Evolutionary conservation across 495 filamentous ascomycete genomes (phyloP).

Genomic region (Aspergillus cavernicola): DNA sequence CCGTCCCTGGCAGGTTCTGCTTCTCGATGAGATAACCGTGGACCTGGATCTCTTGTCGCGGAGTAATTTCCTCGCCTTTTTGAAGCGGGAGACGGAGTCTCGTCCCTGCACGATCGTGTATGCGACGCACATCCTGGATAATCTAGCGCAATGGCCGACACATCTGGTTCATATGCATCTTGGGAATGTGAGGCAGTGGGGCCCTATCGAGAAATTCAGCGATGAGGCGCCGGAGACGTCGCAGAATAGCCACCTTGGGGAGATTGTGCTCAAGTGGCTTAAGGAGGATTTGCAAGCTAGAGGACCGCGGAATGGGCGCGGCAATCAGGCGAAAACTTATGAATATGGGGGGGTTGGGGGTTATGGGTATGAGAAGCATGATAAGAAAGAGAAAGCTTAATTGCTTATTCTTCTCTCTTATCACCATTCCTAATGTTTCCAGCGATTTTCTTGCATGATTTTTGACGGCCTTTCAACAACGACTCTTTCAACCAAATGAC

Average conservation of each 20-base stretch:
- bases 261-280: slow-evolving; percentile 85
- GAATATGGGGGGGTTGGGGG: slow-evolving; percentile 67
- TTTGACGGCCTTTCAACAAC: slow-evolving; percentile 31
- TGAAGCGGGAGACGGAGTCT: slow-evolving; percentile 80
- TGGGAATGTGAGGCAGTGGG: slow-evolving; percentile 82
- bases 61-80: slow-evolving; percentile 78
- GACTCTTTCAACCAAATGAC: slow-evolving; percentile 28
- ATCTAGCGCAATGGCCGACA: slow-evolving; percentile 86
- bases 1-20: slow-evolving; percentile 84
- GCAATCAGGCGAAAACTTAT: slow-evolving; percentile 69
- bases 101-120: slow-evolving; percentile 90
- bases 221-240: slow-evolving; percentile 39
- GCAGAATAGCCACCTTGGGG: slow-evolving; percentile 71
- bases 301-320: slow-evolving; percentile 64
- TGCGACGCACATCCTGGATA: slow-evolving; percentile 95
- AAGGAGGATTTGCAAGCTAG: slow-evolving; percentile 75
- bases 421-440: slow-evolving; percentile 7
- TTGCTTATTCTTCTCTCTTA: slow-evolving; percentile 6
- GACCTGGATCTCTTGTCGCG: slow-evolving; percentile 86
- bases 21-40: slow-evolving; percentile 97
- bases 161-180: slow-evolving; percentile 94
- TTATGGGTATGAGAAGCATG: slow-evolving; percentile 68
- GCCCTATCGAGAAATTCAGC: slow-evolving; percentile 56
- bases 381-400: slow-evolving; percentile 1
- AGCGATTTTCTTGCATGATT: slow-evolving; percentile 10